A percentile compares a stretch with the other conserved stretches of the same genome.
These are phyloP conservation scores for Leucocoprinus birnbaumii DNA, from an alignment of 768 basidiomycete species.

Conservation along the genomic window DNA sequence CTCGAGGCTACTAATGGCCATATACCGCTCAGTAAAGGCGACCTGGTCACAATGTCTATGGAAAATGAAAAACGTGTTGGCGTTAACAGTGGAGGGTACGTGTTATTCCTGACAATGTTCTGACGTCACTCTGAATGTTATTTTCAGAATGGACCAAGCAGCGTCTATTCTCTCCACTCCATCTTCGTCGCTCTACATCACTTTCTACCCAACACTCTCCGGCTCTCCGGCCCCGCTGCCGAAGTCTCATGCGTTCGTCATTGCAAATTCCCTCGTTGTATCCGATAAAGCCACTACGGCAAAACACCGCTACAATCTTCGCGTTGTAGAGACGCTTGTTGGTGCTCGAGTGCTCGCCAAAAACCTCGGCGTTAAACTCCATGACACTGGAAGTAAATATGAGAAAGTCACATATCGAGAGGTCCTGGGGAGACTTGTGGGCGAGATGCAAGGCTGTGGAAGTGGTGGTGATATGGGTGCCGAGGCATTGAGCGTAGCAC, in stretches of 20 bases:
- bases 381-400: slow-evolving; percentile 36
- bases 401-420: slow-evolving; percentile 55
- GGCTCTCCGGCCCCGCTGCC: slow-evolving; percentile 67
- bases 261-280: slow-evolving; percentile 81
- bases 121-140: slow-evolving; percentile 12
- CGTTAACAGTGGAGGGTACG: slow-evolving; percentile 78
- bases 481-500: slow-evolving; percentile 40
- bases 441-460: slow-evolving; percentile 44
- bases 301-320: slow-evolving; percentile 80
- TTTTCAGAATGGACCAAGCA: slow-evolving; percentile 81
- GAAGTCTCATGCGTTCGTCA: slow-evolving; percentile 56
- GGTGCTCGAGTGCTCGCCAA: slow-evolving; percentile 73
- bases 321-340: slow-evolving; percentile 87
- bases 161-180: slow-evolving; percentile 79
- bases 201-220: slow-evolving; percentile 73
- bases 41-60: slow-evolving; percentile 77
- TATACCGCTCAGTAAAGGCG: slow-evolving; percentile 53
- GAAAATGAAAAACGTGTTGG: slow-evolving; percentile 82
- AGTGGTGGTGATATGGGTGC: slow-evolving; percentile 44
- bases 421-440: slow-evolving; percentile 56
- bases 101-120: neutral
- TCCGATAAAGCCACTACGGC: slow-evolving; percentile 79
- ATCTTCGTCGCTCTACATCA: slow-evolving; percentile 71
- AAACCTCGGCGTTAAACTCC: slow-evolving; percentile 44
- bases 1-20: neutral